Percentiles rank a stretch among this genome's conserved stretches.
These are phyloP conservation scores for Lachnellula occidentalis DNA, from an alignment of 2,329 filamentous ascomycete species.

Conservation along the genomic window DNA sequence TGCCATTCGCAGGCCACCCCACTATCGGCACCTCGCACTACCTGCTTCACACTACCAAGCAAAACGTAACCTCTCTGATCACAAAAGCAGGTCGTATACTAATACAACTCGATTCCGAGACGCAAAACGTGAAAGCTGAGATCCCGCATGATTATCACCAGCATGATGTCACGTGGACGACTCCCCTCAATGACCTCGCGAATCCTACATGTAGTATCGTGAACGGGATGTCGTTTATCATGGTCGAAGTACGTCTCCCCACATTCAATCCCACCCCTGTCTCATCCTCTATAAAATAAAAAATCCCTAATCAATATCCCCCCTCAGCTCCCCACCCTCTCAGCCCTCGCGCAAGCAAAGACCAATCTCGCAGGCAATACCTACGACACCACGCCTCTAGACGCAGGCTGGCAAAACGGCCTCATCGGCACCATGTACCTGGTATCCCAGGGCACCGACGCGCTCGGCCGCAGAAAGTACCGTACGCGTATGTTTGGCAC, in stretches of 20 bases:
- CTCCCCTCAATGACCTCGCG: slow-evolving; percentile 36
- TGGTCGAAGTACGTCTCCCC: slow-evolving; percentile 36
- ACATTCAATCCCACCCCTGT: no score
- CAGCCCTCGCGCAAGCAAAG: slow-evolving; percentile 35
- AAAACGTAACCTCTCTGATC: slow-evolving; percentile 32
- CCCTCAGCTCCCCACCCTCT: slow-evolving; percentile 50
- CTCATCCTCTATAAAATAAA: no score
- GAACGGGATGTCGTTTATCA: slow-evolving; percentile 68
- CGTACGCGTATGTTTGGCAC: slow-evolving; percentile 51
- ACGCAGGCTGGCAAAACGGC: slow-evolving; percentile 20
- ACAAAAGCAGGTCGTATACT: slow-evolving; percentile 54
- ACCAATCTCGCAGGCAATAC: slow-evolving; percentile 29
- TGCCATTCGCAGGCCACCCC: slow-evolving; percentile 59
- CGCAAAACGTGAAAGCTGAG: slow-evolving; percentile 50
- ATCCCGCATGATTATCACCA: slow-evolving; percentile 65
- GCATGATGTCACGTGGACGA: slow-evolving; percentile 36
- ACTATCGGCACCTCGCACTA: slow-evolving; percentile 51
- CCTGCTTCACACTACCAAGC: slow-evolving; percentile 33
- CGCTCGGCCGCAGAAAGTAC: slow-evolving; percentile 32
- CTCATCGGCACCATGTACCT: slow-evolving; percentile 22
- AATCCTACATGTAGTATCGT: slow-evolving; percentile 55
- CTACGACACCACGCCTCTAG: slow-evolving; percentile 19
- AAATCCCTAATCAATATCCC: no score
- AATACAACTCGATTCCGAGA: slow-evolving; percentile 33
- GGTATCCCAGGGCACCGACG: slow-evolving; percentile 27